Evolutionary conservation across 225 moss, liverwort and hornwort species (phyloP).

Genomic region (Polytrichum formosum): DNA sequence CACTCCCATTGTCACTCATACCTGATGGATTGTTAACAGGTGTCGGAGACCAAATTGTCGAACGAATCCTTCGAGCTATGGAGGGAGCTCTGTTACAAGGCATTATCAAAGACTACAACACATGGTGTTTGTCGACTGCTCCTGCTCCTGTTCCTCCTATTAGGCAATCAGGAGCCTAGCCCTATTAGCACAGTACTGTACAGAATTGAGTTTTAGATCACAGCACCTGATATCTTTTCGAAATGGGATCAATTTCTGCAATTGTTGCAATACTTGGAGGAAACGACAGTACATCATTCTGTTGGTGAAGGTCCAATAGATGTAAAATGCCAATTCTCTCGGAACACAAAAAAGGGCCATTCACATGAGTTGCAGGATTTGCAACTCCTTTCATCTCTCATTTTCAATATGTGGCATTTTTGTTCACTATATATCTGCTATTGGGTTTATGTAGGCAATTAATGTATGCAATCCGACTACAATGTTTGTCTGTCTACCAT

Average conservation of each 20-base stretch:
- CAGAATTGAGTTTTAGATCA: too few relatives aligned
- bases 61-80: conserved; percentile 73
- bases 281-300: too few relatives aligned
- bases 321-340: too few relatives aligned
- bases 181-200: too few relatives aligned
- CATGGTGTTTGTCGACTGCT: conserved; percentile 50
- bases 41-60: conserved; percentile 77
- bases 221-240: too few relatives aligned
- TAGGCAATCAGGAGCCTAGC: not conserved
- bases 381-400: too few relatives aligned
- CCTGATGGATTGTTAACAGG: conserved; percentile 53
- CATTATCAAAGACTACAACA: conserved; percentile 67
- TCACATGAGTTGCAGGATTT: too few relatives aligned
- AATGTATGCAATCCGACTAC: not conserved
- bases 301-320: too few relatives aligned
- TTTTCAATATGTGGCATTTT: not conserved
- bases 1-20: conserved; percentile 76
- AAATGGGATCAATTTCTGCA: too few relatives aligned
- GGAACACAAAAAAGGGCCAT: too few relatives aligned
- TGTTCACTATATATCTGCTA: not conserved
- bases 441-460: not conserved
- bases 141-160: not conserved
- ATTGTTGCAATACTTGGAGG: too few relatives aligned
- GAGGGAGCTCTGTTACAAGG: conserved; percentile 76
- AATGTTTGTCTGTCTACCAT: not conserved